These are phyloP conservation scores for Urtica urens DNA, from an alignment of 306 rosid species.

Conservation along the genomic window DNA sequence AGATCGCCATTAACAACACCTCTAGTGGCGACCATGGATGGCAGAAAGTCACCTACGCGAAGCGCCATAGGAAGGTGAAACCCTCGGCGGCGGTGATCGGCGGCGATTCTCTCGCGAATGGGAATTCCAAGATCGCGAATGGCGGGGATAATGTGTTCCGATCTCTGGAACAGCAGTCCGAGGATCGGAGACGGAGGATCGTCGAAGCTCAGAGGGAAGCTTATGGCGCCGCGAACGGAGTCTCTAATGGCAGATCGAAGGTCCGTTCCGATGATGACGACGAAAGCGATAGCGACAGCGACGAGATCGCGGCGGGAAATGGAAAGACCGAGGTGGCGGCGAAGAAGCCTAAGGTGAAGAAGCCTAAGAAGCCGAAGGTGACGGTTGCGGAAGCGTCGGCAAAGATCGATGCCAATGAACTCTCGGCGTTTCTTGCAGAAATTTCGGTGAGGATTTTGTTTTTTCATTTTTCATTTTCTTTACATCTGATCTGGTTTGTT, in stretches of 20 bases:
- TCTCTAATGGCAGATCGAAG: slow-evolving; percentile 45
- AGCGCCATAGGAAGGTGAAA: slow-evolving; percentile 59
- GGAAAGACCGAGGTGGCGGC: slow-evolving; percentile 48
- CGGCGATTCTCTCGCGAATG: slow-evolving; percentile 26
- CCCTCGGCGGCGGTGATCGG: slow-evolving; percentile 19
- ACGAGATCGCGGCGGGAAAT: slow-evolving; percentile 32
- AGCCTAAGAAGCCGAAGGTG: slow-evolving; percentile 80
- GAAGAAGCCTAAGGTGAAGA: slow-evolving; percentile 79
- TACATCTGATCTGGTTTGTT: slow-evolving; percentile 40
- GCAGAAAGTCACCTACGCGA: slow-evolving; percentile 87
- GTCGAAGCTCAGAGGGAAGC: slow-evolving; percentile 51
- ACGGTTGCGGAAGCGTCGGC: slow-evolving; percentile 77
- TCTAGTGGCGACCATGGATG: slow-evolving; percentile 60
- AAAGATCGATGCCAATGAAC: slow-evolving; percentile 61
- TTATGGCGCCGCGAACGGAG: slow-evolving; percentile 19
- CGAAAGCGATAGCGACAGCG: slow-evolving; percentile 36
- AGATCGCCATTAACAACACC: slow-evolving; percentile 3
- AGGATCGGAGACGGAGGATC: slow-evolving; percentile 66
- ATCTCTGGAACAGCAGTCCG: slow-evolving; percentile 68
- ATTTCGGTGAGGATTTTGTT: slow-evolving; percentile 39
- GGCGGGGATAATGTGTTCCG: slow-evolving; percentile 50
- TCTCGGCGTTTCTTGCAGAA: slow-evolving; percentile 45
- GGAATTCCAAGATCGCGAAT: slow-evolving; percentile 15
- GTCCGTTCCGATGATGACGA: slow-evolving; percentile 37
- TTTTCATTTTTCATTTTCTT: slow-evolving; percentile 11